phyloP scores from a whole-genome alignment of 192 early-diverging fungal species.

The Entomortierella parvispora region DNA sequence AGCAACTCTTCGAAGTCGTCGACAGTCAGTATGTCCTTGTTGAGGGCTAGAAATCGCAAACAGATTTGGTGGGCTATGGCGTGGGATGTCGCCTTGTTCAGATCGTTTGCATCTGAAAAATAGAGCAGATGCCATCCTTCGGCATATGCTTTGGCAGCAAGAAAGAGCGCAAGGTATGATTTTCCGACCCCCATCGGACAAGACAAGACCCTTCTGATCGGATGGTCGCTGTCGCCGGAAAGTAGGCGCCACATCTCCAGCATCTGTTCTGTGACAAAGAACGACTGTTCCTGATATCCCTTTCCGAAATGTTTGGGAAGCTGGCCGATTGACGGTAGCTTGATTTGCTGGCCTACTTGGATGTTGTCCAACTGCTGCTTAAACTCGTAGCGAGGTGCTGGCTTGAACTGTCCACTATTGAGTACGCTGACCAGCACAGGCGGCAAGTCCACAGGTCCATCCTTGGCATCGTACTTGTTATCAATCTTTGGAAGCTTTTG shows the following conservation, averaged over 20 bases:
- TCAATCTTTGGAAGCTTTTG: no score
- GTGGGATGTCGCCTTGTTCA: background rate
- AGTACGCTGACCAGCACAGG: constrained; percentile 3
- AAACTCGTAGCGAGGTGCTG: constrained; percentile 18
- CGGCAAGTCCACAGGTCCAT: no score
- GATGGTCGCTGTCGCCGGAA: constrained; percentile 8
- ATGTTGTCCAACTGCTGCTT: constrained; percentile 12
- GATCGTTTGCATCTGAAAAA: constrained; percentile 27
- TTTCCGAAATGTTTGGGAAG: constrained; percentile 16
- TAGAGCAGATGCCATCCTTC: constrained; percentile 35
- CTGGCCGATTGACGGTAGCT: constrained; percentile 28
- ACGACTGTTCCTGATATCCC: constrained; percentile 20
- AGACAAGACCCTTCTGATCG: constrained; percentile 33
- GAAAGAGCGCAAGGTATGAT: constrained; percentile 33
- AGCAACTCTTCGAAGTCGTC: background rate
- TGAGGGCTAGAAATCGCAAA: constrained; percentile 21
- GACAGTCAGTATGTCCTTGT: constrained; percentile 42
- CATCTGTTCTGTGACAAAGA: constrained; percentile 41
- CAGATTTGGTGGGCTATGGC: constrained; percentile 13
- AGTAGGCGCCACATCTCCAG: constrained; percentile 19
- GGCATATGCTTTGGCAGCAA: constrained; percentile 37
- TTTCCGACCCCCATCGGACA: constrained; percentile 41
- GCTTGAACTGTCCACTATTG: constrained; percentile 9
- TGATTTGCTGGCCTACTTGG: constrained; percentile 20
- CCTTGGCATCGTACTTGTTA: no score